Evolutionary conservation across 169 alveolate genomes (phyloP), one percentile per base, ranked within the genome.

Genomic region (Eimeria falciformis): DNA sequence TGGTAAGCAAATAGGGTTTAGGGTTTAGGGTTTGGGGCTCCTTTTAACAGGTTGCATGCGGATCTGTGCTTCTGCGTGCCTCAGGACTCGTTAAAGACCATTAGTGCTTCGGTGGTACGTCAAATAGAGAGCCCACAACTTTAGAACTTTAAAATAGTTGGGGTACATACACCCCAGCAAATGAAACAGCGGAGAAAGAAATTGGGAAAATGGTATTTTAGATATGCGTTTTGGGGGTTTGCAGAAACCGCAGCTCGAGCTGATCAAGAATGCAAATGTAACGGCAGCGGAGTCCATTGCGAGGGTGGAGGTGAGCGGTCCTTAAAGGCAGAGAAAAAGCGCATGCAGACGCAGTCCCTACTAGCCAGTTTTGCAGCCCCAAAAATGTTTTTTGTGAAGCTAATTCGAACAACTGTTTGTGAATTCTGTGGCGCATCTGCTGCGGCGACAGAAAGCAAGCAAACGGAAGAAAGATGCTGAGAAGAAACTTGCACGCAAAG

Each of bases 191-290:
- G n/a, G n/a, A n/a, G n/a, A n/a, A n/a, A n/a, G n/a, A n/a, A n/a
- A n/a, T n/a, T n/a, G n/a, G n/a, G n/a, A n/a, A n/a, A n/a, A n/a
- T n/a, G n/a, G n/a, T n/a, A n/a, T n/a, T n/a, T 1, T 12, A 50
- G 3, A 21, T 21, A 0, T 50, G 62, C 18, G 62, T 50, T 50
- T 21, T 12, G 81, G 55, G 27, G 23, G 3, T 6, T 21, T 40
- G 43, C 85, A 75, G 85, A 75, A 75, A 46, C 85, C 85, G n/a
- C 85, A 75, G 23, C 65, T 75, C 66, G 85, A 75, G 0, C 85
- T 75, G 58, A 75, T 75, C n/a, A 75, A 46, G 85, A 43, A 75
- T 58, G 85, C 85, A 1, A 75, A 75, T 75, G 43, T 12, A 45
- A 65, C 21, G 17, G 85, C 85, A 21, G 85, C 85, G 23, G 46